These are phyloP conservation scores for Ophiocordyceps unilateralis DNA, from an alignment of 2,329 filamentous ascomycete species.

Conservation along the genomic window DNA sequence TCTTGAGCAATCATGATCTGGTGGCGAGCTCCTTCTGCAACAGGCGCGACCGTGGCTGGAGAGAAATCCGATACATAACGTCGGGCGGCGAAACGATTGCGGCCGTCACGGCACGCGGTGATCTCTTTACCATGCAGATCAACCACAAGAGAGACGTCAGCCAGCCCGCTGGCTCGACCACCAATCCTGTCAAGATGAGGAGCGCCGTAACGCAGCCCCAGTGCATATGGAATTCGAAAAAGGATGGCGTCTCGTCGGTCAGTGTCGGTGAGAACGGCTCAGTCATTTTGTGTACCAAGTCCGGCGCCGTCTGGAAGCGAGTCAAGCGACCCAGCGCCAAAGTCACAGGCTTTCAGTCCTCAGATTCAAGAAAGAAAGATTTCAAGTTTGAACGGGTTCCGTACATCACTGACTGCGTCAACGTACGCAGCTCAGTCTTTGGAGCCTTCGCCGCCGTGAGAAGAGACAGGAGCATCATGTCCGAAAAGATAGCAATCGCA, in stretches of 20 bases:
- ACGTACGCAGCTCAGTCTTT: slow-evolving; percentile 74
- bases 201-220: slow-evolving; percentile 63
- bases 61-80: slow-evolving; percentile 55
- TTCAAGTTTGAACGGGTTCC: slow-evolving; percentile 92
- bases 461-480: slow-evolving; percentile 68
- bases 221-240: slow-evolving; percentile 77
- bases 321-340: slow-evolving; percentile 71
- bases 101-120: slow-evolving; percentile 66
- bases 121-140: slow-evolving; percentile 73
- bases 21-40: slow-evolving; percentile 35
- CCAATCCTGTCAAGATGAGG: slow-evolving; percentile 80
- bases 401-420: slow-evolving; percentile 67
- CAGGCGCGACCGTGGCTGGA: slow-evolving; percentile 45
- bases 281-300: slow-evolving; percentile 83
- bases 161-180: slow-evolving; percentile 54
- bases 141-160: slow-evolving; percentile 48
- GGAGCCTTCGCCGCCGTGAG: slow-evolving; percentile 81
- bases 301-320: slow-evolving; percentile 83
- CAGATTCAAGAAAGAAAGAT: slow-evolving; percentile 56
- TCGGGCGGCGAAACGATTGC: slow-evolving; percentile 86
- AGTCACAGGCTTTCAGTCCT: slow-evolving; percentile 30
- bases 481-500: slow-evolving; percentile 48
- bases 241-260: slow-evolving; percentile 73
- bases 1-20: slow-evolving; percentile 53
- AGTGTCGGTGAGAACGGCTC: slow-evolving; percentile 84